Base-by-base conservation (phyloP, 2,329 filamentous ascomycete genomes). In the Hymenoscyphus salicellus region DNA sequence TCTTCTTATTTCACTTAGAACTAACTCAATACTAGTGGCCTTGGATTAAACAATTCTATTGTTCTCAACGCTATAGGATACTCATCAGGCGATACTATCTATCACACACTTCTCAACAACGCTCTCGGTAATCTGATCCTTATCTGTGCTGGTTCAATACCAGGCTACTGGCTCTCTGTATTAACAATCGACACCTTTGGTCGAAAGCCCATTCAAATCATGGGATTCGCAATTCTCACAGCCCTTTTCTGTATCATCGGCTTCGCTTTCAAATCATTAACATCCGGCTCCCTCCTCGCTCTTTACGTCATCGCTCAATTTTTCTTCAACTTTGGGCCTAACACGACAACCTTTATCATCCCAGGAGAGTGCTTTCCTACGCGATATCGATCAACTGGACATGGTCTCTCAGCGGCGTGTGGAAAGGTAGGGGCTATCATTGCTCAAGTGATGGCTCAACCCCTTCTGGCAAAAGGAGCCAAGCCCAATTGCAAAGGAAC, bases 111-210 rank as follows among this genome's bases (percentile, higher is more conserved):
- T 66, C 86, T 86, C 75, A 90, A 91, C 75, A 88, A 87, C 63
- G 89, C 91, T 8, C 83, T 92, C 1, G 91, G 91, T 6, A 91
- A 91, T 75, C 83, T 94, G 63, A 91, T 94, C 66, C 78, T 94
- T 33, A 84, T 90, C 65, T 91, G 89, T 71, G 91, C 91, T 5
- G 91, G 91, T 43, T 87, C 90, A 16, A 85, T 94, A 4, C 91
- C 91, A 0, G 91, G 91, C 14, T 94, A 93, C 78, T 93, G 89
- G 89, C 83, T 89, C 10, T 90, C 89, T 1, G 85, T 93, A 32
- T 81, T 89, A 14, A 86, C 85, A 0, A 86, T 93, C 65, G 91
- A 94, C 76, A 91, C 84, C 1, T 71, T 93, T 17, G 91, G 91
- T 10, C 89, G 91, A 65, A 93, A 92, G 77, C 84, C 90, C 0